These are phyloP conservation scores for Microbotryomycetes sp. DNA, from an alignment of 1,284 basidiomycete species.

Conservation along the genomic window DNA sequence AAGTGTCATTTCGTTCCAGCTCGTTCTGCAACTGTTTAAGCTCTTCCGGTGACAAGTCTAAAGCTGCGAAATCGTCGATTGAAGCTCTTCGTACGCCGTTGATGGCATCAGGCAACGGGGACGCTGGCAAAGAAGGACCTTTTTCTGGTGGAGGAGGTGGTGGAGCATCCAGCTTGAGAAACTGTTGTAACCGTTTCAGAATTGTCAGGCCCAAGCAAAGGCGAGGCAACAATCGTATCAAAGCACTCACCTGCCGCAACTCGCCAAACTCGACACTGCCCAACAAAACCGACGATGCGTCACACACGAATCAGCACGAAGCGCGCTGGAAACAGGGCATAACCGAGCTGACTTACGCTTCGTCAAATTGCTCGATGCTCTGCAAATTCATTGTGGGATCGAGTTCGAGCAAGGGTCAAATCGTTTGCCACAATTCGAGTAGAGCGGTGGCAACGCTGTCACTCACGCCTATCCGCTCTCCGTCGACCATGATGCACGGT, in stretches of 20 bases:
- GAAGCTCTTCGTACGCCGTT: conserved; percentile 5
- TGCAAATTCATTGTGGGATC: neutral
- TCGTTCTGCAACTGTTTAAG: conserved; percentile 23
- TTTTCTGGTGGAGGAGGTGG: neutral
- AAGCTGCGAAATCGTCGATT: conserved; percentile 29
- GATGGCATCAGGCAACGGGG: neutral
- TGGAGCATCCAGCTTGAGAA: conserved; percentile 1
- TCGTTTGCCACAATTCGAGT: too few relatives aligned
- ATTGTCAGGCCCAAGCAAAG: neutral
- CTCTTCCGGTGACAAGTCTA: conserved; percentile 18
- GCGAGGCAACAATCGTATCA: neutral
- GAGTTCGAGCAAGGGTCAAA: neutral
- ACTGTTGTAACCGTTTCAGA: neutral
- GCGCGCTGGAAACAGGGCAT: neutral
- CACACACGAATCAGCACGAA: neutral
- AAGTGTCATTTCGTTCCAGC: conserved; percentile 9
- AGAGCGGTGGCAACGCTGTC: too few relatives aligned
- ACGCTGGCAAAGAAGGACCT: neutral
- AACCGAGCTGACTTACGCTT: conserved; percentile 19
- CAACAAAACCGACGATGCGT: neutral
- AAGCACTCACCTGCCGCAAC: conserved; percentile 11
- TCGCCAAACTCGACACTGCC: conserved; percentile 32
- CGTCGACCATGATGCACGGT: conserved; percentile 29
- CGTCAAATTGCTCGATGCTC: conserved; percentile 26
- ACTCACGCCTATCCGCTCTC: conserved; percentile 21